A percentile compares a stretch with the other conserved stretches of the same genome.
Evolutionary conservation across 2,329 filamentous ascomycete genomes (phyloP).

Genomic region (Beauveria brongniartii): DNA sequence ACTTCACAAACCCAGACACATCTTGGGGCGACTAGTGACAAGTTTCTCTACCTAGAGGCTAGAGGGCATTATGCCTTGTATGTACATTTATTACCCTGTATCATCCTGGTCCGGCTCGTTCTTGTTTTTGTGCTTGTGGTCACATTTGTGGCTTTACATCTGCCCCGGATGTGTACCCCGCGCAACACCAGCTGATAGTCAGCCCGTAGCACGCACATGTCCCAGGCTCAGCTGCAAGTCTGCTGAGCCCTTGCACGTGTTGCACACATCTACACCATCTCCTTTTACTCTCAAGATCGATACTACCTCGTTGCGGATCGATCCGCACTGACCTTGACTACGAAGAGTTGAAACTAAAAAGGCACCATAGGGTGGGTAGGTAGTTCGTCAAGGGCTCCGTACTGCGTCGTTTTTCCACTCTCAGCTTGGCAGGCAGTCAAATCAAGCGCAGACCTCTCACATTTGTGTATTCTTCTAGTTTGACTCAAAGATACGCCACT

Average conservation of each 20-base stretch:
- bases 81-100: no score
- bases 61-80: no score
- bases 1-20: not conserved
- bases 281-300: not conserved
- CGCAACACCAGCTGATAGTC: not conserved
- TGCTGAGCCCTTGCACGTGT: constrained; percentile 4
- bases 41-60: no score
- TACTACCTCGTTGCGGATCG: not conserved
- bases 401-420: no score
- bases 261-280: not conserved
- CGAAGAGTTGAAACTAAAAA: not conserved
- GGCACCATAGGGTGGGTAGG: not conserved
- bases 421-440: no score
- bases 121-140: no score
- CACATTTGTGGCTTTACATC: no score
- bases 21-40: not conserved
- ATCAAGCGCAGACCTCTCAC: no score
- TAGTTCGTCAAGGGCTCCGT: not conserved
- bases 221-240: not conserved
- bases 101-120: no score
- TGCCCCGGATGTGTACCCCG: no score
- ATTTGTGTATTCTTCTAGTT: no score
- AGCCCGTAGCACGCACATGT: not conserved
- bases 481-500: no score
- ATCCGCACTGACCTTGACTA: not conserved